phyloP scores from a whole-genome alignment of 768 basidiomycete genomes.

The Albatrellus ellisii region DNA sequence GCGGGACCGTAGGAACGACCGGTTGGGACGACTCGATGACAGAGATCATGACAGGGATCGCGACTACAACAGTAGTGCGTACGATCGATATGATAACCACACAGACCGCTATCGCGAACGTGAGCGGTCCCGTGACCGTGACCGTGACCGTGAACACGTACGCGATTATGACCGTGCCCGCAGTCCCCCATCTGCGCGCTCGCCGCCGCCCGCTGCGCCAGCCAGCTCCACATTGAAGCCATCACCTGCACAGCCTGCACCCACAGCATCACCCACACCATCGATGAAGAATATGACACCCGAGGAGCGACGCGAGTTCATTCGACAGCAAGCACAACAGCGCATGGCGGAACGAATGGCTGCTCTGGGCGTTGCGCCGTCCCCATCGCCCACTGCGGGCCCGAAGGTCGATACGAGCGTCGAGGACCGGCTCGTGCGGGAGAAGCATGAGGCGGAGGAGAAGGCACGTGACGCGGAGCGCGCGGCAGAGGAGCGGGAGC shows the following conservation, averaged over 20 bases:
- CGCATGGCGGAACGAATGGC: slow-evolving; percentile 78
- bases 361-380: slow-evolving; percentile 60
- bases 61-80: slow-evolving; percentile 24
- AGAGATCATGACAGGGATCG: slow-evolving; percentile 25
- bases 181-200: slow-evolving; percentile 26
- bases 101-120: slow-evolving; percentile 31
- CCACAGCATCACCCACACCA: slow-evolving; percentile 45
- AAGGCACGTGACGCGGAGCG: slow-evolving; percentile 67
- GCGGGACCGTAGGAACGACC: slow-evolving; percentile 74
- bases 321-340: slow-evolving; percentile 67
- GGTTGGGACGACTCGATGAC: slow-evolving; percentile 58
- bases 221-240: slow-evolving; percentile 26
- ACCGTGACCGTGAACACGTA: slow-evolving; percentile 25
- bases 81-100: slow-evolving; percentile 22
- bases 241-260: slow-evolving; percentile 37
- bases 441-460: slow-evolving; percentile 87
- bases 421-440: slow-evolving; percentile 72
- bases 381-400: slow-evolving; percentile 21
- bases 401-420: slow-evolving; percentile 64
- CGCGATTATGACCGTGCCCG: slow-evolving; percentile 20
- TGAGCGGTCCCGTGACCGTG: slow-evolving; percentile 24
- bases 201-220: slow-evolving; percentile 34
- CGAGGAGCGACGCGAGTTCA: slow-evolving; percentile 69
- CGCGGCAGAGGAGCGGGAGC: slow-evolving; percentile 71
- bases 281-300: slow-evolving; percentile 69